Conservation (phyloP, 495 filamentous ascomycete genomes). For the Sordaria brevicollis region DNA sequence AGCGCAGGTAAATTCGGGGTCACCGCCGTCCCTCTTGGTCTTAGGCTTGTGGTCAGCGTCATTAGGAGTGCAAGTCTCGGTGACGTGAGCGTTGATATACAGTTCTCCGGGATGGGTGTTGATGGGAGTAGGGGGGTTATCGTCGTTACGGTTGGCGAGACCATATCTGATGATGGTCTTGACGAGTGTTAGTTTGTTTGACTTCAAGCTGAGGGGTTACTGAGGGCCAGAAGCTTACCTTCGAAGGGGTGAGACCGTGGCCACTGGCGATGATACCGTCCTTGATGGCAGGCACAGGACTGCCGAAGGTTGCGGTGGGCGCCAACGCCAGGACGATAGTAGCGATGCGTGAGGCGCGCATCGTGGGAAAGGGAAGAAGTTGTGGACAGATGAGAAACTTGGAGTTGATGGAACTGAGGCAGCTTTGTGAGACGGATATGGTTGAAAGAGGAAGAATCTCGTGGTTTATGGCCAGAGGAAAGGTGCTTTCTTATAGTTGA, state of each 20-base stretch:
- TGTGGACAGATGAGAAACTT: background rate
- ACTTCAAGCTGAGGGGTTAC: background rate
- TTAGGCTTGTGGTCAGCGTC: background rate
- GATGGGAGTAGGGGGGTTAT: background rate
- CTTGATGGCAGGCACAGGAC: background rate
- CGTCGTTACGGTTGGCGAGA: background rate
- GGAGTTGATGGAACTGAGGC: background rate
- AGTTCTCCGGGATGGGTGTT: too few species aligned
- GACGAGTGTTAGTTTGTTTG: background rate
- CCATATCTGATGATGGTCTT: background rate
- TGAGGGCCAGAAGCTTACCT: background rate
- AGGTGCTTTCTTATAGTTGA: background rate
- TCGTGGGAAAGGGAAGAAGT: background rate
- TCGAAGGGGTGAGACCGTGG: background rate
- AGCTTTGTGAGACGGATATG: background rate
- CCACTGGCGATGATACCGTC: background rate
- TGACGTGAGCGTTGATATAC: background rate
- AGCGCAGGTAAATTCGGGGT: background rate
- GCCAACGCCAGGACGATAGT: background rate
- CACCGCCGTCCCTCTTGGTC: background rate
- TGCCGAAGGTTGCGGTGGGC: background rate
- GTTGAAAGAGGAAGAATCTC: background rate
- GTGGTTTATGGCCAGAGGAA: background rate
- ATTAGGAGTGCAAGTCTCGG: background rate
- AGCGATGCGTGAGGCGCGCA: background rate